Conservation (phyloP, 2,329 filamentous ascomycete genomes). For the Emergomyces orientalis region DNA sequence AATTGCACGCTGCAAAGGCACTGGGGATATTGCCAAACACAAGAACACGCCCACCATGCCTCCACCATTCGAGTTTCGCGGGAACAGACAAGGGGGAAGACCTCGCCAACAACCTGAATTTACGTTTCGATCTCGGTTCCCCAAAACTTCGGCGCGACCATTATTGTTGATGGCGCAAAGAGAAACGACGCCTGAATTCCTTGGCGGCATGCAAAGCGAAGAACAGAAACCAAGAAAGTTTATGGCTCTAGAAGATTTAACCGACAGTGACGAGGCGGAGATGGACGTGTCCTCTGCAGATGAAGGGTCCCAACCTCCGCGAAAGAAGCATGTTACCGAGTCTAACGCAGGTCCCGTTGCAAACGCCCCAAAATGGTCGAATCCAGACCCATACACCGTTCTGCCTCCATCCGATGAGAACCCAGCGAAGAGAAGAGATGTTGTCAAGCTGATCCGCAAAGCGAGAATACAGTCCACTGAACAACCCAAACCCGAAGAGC, state of each 20-base stretch:
- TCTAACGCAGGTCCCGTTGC: constrained; percentile 16
- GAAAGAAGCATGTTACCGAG: constrained; percentile 31
- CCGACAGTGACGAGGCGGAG: constrained; percentile 39
- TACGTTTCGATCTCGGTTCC: constrained; percentile 32
- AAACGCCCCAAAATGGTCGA: constrained; percentile 72
- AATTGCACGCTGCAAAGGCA: background rate
- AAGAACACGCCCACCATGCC: constrained; percentile 14
- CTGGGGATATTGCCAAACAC: background rate
- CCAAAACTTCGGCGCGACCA: constrained; percentile 31
- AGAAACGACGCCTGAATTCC: constrained; percentile 30
- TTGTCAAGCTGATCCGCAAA: constrained; percentile 86
- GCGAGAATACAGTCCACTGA: constrained; percentile 56
- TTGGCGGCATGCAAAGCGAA: constrained; percentile 19
- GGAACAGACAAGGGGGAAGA: constrained; percentile 20
- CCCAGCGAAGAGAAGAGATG: constrained; percentile 67
- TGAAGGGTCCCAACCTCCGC: constrained; percentile 28
- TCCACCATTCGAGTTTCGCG: constrained; percentile 28
- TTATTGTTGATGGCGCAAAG: constrained; percentile 25
- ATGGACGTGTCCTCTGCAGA: constrained; percentile 37
- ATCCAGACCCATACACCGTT: constrained; percentile 86
- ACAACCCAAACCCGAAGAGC: constrained; percentile 42
- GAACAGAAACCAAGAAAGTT: constrained; percentile 29
- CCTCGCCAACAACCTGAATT: constrained; percentile 27
- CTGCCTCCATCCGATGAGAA: constrained; percentile 70
- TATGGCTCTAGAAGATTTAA: constrained; percentile 30